These are phyloP conservation scores for Sedum album DNA, from an alignment of 164 flowering plant species.

Conservation along the genomic window DNA sequence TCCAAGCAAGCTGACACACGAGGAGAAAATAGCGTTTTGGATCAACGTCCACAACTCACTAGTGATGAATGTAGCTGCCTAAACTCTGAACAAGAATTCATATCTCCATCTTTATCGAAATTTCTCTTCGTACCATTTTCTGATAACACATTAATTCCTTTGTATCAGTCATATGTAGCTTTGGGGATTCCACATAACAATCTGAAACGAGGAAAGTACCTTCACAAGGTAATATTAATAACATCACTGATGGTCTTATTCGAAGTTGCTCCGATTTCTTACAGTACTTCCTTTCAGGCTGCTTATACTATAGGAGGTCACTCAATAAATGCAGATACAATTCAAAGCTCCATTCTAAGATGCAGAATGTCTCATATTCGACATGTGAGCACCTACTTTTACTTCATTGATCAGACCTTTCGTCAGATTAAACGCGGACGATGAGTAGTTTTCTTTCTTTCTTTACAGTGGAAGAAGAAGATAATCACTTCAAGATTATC, in stretches of 20 bases:
- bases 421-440: too few relatives aligned
- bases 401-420: not conserved
- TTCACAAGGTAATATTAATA: not conserved
- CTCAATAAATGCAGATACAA: conserved; percentile 38
- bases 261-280: not conserved
- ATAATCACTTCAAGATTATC: conserved; percentile 39
- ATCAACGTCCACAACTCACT: conserved; percentile 67
- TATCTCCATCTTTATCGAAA: not conserved
- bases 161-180: conserved; percentile 67
- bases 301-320: conserved; percentile 68
- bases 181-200: conserved; percentile 81
- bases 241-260: not conserved
- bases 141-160: not conserved
- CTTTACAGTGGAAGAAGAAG: conserved; percentile 65
- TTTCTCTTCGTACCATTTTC: not conserved
- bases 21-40: conserved; percentile 67
- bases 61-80: conserved; percentile 54
- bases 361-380: conserved; percentile 33
- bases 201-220: conserved; percentile 41
- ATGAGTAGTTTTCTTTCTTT: conserved; percentile 1
- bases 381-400: conserved; percentile 29
- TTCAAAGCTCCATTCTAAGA: conserved; percentile 49
- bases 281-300: conserved; percentile 33
- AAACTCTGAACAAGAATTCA: conserved; percentile 22
- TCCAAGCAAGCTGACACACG: conserved; percentile 45